phyloP scores from a whole-genome alignment of 371 early-diverging fungal genomes.

The Mortierella sp. region DNA sequence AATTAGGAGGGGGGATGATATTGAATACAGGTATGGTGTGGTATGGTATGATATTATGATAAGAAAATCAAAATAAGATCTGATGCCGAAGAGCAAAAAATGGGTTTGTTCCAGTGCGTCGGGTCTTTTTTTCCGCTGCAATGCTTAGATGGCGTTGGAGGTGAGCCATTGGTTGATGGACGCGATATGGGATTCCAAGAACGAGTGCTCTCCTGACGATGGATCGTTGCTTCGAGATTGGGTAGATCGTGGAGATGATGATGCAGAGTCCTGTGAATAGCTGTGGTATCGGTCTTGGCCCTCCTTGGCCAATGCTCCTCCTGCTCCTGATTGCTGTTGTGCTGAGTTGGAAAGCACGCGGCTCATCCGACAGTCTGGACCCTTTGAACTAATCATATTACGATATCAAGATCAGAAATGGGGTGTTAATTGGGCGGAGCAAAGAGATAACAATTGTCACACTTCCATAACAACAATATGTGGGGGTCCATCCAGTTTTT shows the following conservation, averaged over 20 bases:
- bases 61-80: too few relatives aligned
- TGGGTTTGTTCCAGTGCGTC: background rate
- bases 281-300: background rate
- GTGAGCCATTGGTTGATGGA: constrained; percentile 49
- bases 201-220: constrained; percentile 27
- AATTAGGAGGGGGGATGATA: background rate
- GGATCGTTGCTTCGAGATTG: background rate
- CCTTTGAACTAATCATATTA: background rate
- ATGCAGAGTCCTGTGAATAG: background rate
- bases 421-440: background rate
- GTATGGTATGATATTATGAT: too few relatives aligned
- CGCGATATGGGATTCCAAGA: constrained; percentile 49
- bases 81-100: background rate
- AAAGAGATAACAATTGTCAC: background rate
- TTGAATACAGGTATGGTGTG: background rate
- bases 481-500: background rate
- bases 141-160: constrained; percentile 20
- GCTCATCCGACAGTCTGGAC: constrained; percentile 23
- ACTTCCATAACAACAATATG: background rate
- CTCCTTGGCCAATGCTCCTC: background rate
- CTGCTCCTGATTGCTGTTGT: background rate
- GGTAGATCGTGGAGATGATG: background rate
- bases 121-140: background rate
- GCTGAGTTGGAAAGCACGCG: constrained; percentile 13
- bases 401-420: background rate